phyloP scores from a whole-genome alignment of 208 protist species.

The Kentomonas sorsogonicus region DNA sequence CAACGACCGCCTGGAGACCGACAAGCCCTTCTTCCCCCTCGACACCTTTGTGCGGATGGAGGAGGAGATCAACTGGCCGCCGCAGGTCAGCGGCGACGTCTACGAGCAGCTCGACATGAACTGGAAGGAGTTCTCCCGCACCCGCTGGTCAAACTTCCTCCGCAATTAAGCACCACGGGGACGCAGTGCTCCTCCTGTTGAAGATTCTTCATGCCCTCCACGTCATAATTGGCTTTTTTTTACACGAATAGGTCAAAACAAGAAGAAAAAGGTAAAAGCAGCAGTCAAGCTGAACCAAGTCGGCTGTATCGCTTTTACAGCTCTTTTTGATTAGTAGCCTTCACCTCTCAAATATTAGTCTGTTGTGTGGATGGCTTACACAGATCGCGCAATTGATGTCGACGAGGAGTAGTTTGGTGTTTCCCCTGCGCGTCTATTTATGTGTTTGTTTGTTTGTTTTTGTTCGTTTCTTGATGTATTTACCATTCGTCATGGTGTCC shows the following conservation, averaged over 20 bases:
- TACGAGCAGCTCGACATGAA: constrained; percentile 89
- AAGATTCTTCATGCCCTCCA: neutral
- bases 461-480: neutral
- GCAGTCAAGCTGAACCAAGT: no score
- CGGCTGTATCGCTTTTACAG: no score
- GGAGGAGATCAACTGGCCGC: constrained; percentile 89
- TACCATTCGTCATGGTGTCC: neutral
- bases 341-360: no score
- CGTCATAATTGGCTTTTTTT: no score
- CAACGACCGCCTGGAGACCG: constrained; percentile 10
- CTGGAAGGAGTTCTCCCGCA: constrained; percentile 91
- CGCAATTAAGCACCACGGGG: constrained; percentile 32
- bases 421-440: constrained; percentile 5
- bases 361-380: no score
- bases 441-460: constrained; percentile 7
- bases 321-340: no score
- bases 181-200: neutral
- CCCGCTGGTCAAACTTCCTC: constrained; percentile 85
- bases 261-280: no score
- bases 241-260: no score
- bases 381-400: no score
- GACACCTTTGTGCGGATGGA: constrained; percentile 83
- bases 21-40: constrained; percentile 60
- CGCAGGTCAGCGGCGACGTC: constrained; percentile 78
- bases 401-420: constrained; percentile 14